phyloP scores from a whole-genome alignment of 148 eudicot species.

The Silene uniflora region DNA sequence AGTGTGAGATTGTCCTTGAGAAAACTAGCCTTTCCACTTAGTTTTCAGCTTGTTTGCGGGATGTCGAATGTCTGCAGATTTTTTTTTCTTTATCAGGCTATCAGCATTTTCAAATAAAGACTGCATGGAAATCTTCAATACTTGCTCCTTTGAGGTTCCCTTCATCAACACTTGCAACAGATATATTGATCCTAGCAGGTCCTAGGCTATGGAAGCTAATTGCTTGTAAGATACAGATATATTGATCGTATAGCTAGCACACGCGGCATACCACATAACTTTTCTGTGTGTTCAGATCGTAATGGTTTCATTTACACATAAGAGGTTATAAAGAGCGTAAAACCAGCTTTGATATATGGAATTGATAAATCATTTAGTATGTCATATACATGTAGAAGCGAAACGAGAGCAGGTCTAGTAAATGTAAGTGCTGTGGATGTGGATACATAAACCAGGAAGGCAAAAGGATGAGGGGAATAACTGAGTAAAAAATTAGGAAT shows the following conservation, averaged over 20 bases:
- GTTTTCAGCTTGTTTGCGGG: conserved; percentile 77
- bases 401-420: background rate
- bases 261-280: too few species aligned
- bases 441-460: background rate
- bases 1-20: conserved; percentile 76
- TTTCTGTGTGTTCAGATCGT: too few species aligned
- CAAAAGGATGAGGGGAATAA: background rate
- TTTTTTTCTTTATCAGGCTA: conserved; percentile 58
- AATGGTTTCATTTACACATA: too few species aligned
- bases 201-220: too few species aligned
- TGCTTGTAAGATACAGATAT: conserved; percentile 32
- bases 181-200: conserved; percentile 30
- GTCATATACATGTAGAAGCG: too few species aligned
- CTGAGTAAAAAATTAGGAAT: too few species aligned
- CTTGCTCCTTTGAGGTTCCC: conserved; percentile 74
- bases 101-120: conserved; percentile 60
- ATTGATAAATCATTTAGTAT: too few species aligned
- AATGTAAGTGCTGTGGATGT: background rate
- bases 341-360: too few species aligned
- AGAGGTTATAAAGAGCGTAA: too few species aligned
- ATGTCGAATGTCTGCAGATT: conserved; percentile 73
- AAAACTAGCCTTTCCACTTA: conserved; percentile 78
- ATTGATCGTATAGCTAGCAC: conserved; percentile 22
- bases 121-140: conserved; percentile 56
- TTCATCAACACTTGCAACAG: conserved; percentile 73